Evolutionary conservation across 768 basidiomycete genomes (phyloP).

Genomic region (Leccinum rimulosum): DNA sequence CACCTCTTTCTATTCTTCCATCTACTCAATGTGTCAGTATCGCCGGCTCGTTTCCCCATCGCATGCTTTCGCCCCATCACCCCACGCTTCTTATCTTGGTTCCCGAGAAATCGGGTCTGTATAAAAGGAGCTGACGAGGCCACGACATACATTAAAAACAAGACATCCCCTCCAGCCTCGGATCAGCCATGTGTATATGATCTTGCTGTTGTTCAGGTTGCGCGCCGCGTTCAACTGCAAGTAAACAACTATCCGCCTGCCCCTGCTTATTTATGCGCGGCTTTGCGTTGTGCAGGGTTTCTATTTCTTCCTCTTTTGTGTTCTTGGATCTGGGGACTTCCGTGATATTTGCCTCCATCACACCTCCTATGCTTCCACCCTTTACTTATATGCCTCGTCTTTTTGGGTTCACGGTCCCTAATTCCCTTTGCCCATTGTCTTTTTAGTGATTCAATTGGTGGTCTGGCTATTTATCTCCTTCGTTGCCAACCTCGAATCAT

Average conservation of each 20-base stretch:
- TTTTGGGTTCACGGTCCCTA: conserved; percentile 25
- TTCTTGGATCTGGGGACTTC: conserved; percentile 43
- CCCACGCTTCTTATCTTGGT: conserved; percentile 35
- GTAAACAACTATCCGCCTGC: conserved; percentile 18
- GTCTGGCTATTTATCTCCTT: conserved; percentile 21
- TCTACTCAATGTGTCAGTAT: conserved; percentile 44
- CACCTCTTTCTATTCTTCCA: conserved; percentile 22
- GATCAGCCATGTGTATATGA: conserved; percentile 34
- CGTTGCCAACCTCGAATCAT: conserved; percentile 3
- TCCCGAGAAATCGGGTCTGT: conserved; percentile 35
- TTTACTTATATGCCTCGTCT: conserved; percentile 16
- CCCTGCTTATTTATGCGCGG: conserved; percentile 35
- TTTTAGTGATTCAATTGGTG: conserved; percentile 26
- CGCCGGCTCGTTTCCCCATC: conserved; percentile 34
- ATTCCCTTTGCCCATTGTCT: conserved; percentile 21
- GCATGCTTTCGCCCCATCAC: conserved; percentile 43
- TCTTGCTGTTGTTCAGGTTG: conserved; percentile 22
- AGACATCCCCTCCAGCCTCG: conserved; percentile 19
- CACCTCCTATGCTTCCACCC: conserved; percentile 16
- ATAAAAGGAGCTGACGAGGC: conserved; percentile 38
- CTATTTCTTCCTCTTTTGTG: conserved; percentile 33
- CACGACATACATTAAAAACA: conserved; percentile 28
- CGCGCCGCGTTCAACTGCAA: conserved; percentile 20
- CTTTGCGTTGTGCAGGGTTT: conserved; percentile 24
- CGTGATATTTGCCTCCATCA: conserved; percentile 23